These are phyloP conservation scores for Acephala macrosclerotiorum DNA, from an alignment of 2,329 filamentous ascomycete species.

Conservation along the genomic window DNA sequence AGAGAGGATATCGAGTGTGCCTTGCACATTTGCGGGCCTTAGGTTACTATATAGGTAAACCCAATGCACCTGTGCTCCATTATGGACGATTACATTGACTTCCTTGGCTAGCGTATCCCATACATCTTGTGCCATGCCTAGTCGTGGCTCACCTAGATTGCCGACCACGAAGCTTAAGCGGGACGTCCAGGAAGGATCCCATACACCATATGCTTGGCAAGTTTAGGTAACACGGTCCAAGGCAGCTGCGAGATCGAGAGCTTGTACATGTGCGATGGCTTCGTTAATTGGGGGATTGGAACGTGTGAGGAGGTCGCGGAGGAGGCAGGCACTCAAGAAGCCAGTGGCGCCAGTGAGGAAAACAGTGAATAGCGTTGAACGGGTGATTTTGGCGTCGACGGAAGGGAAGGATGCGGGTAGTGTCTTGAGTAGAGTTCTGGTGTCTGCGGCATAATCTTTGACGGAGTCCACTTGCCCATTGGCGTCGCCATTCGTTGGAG, in stretches of 20 bases:
- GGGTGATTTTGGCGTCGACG: conserved; percentile 40
- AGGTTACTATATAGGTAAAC: conserved; percentile 78
- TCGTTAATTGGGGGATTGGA: conserved; percentile 57
- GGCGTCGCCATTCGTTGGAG: conserved; percentile 33
- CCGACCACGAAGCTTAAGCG: conserved; percentile 75
- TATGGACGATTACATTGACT: conserved; percentile 81
- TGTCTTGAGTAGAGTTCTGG: conserved; percentile 49
- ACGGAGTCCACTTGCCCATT: conserved; percentile 52
- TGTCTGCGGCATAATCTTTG: conserved; percentile 54
- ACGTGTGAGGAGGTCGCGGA: conserved; percentile 76
- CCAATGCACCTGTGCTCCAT: conserved; percentile 85
- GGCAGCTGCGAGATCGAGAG: conserved; percentile 65
- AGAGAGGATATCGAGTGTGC: conserved; percentile 76
- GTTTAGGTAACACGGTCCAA: conserved; percentile 71
- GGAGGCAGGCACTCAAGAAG: conserved; percentile 84
- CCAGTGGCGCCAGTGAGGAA: conserved; percentile 91
- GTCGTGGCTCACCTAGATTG: conserved; percentile 73
- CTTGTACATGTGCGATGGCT: conserved; percentile 79
- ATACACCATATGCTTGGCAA: conserved; percentile 80
- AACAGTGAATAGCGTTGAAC: conserved; percentile 59
- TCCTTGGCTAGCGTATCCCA: conserved; percentile 72
- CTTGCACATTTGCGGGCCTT: conserved; percentile 78
- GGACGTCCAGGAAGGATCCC: conserved; percentile 71
- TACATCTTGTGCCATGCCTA: conserved; percentile 71
- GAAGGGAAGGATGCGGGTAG: conserved; percentile 49